phyloP scores from a whole-genome alignment of 306 rosid genomes.

The Glycine tomentella region DNA sequence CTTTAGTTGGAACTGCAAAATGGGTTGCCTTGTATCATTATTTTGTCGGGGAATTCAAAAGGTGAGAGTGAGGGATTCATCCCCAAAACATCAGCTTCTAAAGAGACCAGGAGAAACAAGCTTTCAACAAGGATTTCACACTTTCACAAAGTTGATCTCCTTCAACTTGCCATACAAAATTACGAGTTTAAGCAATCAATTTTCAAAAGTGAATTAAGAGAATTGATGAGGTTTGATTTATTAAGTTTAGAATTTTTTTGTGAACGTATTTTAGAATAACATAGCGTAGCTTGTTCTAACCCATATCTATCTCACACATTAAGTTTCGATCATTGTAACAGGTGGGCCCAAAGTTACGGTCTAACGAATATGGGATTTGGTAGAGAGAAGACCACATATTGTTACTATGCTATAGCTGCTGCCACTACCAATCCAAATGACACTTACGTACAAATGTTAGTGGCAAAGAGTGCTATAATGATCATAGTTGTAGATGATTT shows the following conservation, averaged over 20 bases:
- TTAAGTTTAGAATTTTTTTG: neutral
- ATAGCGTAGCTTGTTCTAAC: neutral
- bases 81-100: too few species aligned
- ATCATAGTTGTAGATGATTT: conserved; percentile 61
- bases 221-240: conserved; percentile 43
- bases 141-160: conserved; percentile 28
- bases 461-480: conserved; percentile 52
- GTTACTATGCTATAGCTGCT: conserved; percentile 55
- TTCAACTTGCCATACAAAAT: conserved; percentile 45
- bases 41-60: too few species aligned
- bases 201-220: conserved; percentile 52
- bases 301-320: too few species aligned
- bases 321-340: neutral
- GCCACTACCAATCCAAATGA: conserved; percentile 30
- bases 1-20: too few species aligned
- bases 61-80: too few species aligned
- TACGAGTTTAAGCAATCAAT: conserved; percentile 48
- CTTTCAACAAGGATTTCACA: neutral
- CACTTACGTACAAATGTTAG: conserved; percentile 32
- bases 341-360: conserved; percentile 55
- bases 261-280: neutral
- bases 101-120: too few species aligned
- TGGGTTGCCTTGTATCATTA: too few species aligned
- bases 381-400: conserved; percentile 55
- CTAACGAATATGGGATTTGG: conserved; percentile 54